A percentile compares a stretch with the other conserved stretches of the same genome.
phyloP scores from a whole-genome alignment of 2,329 filamentous ascomycete genomes.

The Monosporascus sp. region DNA sequence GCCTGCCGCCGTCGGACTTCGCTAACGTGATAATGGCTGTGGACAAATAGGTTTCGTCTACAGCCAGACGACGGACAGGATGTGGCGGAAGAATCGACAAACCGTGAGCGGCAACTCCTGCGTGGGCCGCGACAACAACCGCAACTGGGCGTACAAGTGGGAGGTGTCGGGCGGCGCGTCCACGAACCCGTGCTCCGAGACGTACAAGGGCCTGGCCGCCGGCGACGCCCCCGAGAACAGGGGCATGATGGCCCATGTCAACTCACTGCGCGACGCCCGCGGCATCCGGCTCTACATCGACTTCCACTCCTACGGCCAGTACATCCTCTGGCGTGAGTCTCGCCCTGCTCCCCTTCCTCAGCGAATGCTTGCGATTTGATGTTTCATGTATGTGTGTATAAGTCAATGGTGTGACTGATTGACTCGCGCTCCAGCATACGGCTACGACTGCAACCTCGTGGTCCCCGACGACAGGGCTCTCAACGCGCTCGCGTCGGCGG shows the following conservation, averaged over 20 bases:
- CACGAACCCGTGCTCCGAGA: conserved; percentile 41
- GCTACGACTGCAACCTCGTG: conserved; percentile 29
- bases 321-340: conserved; percentile 19
- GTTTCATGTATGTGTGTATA: background rate
- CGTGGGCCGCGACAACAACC: conserved; percentile 45
- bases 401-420: background rate
- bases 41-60: conserved; percentile 41
- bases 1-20: background rate
- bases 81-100: conserved; percentile 51
- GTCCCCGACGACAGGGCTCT: conserved; percentile 20
- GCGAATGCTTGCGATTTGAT: background rate
- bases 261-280: conserved; percentile 31
- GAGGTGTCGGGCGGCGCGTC: conserved; percentile 34
- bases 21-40: conserved; percentile 1
- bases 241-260: conserved; percentile 40
- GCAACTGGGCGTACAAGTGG: conserved; percentile 49
- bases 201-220: conserved; percentile 34
- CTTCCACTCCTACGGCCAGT: conserved; percentile 26
- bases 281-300: conserved; percentile 25
- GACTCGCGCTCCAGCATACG: conserved; percentile 14
- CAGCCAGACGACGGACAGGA: conserved; percentile 41
- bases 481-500: background rate
- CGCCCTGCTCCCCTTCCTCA: background rate
- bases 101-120: conserved; percentile 33
- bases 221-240: conserved; percentile 45